These are phyloP conservation scores for Verticillium alfalfae DNA, from an alignment of 2,329 filamentous ascomycete genomes.

Conservation along the genomic window DNA sequence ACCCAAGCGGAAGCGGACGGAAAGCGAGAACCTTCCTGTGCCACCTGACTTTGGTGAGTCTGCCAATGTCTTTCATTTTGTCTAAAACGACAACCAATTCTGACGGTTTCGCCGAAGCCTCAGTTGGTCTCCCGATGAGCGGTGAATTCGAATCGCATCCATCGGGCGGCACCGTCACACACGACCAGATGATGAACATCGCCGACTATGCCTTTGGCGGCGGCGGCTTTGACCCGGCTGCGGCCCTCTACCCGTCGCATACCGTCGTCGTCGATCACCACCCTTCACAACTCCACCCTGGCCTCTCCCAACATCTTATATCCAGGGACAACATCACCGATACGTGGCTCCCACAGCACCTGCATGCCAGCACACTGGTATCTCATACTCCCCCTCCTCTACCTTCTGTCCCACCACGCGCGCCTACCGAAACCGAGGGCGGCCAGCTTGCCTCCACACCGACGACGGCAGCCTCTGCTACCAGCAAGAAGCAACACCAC, in stretches of 20 bases:
- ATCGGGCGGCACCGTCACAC: not conserved
- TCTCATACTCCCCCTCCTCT: not conserved
- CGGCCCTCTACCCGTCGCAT: not conserved
- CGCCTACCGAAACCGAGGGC: not conserved
- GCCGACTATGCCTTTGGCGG: slow-evolving; percentile 11
- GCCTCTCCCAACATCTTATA: slow-evolving; percentile 7
- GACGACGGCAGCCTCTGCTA: not conserved
- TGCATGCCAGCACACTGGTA: not conserved
- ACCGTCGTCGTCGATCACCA: slow-evolving; percentile 10
- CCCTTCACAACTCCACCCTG: slow-evolving; percentile 18
- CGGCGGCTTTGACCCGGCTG: slow-evolving; percentile 25
- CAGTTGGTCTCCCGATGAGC: not conserved
- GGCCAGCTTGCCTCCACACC: not conserved
- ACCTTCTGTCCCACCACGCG: not conserved
- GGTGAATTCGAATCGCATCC: not conserved
- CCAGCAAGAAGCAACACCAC: not conserved
- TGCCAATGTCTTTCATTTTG: slow-evolving; percentile 7
- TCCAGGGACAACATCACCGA: slow-evolving; percentile 5
- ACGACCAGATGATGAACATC: slow-evolving; percentile 6
- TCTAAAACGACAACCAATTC: slow-evolving; percentile 5
- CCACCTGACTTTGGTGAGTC: slow-evolving; percentile 29
- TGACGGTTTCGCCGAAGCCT: slow-evolving; percentile 9
- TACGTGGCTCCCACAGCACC: slow-evolving; percentile 7
- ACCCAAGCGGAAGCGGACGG: slow-evolving; percentile 30
- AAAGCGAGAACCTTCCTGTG: slow-evolving; percentile 23